Conservation (phyloP, 345 rosid genomes). For the Lepidium didymum region DNA sequence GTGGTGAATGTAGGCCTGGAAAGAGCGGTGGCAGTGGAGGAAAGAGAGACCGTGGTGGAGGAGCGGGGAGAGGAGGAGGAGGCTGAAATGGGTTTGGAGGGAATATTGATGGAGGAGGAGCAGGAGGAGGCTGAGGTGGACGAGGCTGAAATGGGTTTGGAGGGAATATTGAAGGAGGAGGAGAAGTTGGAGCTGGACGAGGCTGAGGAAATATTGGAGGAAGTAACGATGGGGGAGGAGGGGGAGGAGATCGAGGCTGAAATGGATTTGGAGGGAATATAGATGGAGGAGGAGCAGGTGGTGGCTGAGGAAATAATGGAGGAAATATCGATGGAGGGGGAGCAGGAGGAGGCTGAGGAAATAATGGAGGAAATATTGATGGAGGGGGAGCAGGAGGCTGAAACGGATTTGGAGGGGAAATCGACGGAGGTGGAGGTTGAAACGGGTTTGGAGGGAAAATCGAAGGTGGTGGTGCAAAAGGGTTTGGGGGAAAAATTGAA, state of each 20-base stretch:
- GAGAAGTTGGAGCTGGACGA: constrained; percentile 9
- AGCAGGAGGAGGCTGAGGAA: constrained; percentile 1
- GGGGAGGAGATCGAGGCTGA: constrained; percentile 1
- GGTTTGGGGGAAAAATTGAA: constrained; percentile 27
- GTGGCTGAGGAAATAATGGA: not conserved
- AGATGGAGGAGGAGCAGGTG: constrained; percentile 3
- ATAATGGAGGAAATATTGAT: constrained; percentile 11
- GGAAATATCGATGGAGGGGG: constrained; percentile 13
- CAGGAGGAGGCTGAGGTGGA: not conserved
- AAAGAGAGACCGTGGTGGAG: constrained; percentile 22
- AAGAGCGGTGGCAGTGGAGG: constrained; percentile 33
- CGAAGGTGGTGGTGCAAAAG: constrained; percentile 19
- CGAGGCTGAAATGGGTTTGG: constrained; percentile 25
- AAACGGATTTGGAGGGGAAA: constrained; percentile 25
- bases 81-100: constrained; percentile 22
- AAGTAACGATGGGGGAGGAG: constrained; percentile 16
- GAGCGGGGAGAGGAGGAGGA: constrained; percentile 13
- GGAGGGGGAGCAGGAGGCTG: constrained; percentile 24
- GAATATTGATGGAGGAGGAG: not conserved
- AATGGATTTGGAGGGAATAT: constrained; percentile 7
- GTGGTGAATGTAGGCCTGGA: constrained; percentile 20
- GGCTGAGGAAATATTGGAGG: constrained; percentile 12
- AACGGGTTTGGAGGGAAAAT: constrained; percentile 28
- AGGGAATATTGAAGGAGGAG: constrained; percentile 17
- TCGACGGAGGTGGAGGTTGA: constrained; percentile 26